Evolutionary conservation across 768 basidiomycete genomes (phyloP).

Genomic region (Termitomyces sp.): DNA sequence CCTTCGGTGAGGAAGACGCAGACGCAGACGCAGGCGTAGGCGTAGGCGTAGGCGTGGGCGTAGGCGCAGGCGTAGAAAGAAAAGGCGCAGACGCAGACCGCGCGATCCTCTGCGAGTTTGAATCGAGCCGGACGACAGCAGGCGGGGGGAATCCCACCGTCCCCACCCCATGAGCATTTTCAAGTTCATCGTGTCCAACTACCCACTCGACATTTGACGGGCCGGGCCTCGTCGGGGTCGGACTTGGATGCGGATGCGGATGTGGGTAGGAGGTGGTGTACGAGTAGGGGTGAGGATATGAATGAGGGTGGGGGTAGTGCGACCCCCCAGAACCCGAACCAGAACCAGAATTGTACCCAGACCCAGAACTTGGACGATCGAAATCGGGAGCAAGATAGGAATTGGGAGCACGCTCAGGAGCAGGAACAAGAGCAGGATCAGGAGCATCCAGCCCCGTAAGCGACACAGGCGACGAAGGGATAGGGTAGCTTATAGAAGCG

Average conservation of each 20-base stretch:
- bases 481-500: slow-evolving; percentile 34
- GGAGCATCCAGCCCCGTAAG: slow-evolving; percentile 31
- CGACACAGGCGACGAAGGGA: slow-evolving; percentile 30
- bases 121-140: slow-evolving; percentile 22
- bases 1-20: slow-evolving; percentile 20
- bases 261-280: slow-evolving; percentile 23
- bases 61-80: slow-evolving; percentile 21
- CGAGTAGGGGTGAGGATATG: too few relatives aligned
- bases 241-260: slow-evolving; percentile 32
- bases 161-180: too few relatives aligned
- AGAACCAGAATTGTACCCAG: not conserved
- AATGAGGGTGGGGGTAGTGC: not conserved
- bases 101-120: slow-evolving; percentile 12
- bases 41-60: slow-evolving; percentile 26
- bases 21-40: slow-evolving; percentile 21
- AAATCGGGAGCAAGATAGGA: slow-evolving; percentile 10
- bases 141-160: slow-evolving; percentile 19
- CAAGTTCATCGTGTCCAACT: slow-evolving; percentile 10
- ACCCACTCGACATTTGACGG: slow-evolving; percentile 43
- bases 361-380: not conserved
- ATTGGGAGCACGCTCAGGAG: too few relatives aligned
- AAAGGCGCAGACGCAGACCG: slow-evolving; percentile 19
- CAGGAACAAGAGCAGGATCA: slow-evolving; percentile 13
- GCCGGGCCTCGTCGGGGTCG: slow-evolving; percentile 24
- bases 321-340: not conserved